Percentiles rank a stretch among this genome's conserved stretches.
Conservation (phyloP, 805 yeast species). For the Candida qinlingensis region DNA sequence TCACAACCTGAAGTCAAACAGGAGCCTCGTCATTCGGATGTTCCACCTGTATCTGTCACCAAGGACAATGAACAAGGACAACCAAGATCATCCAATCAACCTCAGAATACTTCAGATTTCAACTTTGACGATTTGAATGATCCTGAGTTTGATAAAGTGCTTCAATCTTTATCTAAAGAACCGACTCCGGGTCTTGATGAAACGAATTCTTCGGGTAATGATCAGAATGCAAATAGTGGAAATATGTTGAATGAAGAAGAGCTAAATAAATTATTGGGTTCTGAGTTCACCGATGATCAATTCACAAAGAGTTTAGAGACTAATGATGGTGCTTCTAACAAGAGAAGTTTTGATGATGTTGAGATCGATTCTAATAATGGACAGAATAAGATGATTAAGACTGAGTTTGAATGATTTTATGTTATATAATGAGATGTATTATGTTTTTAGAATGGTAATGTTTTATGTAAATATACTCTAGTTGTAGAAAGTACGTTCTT, state of each 20-base stretch:
- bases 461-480: background rate
- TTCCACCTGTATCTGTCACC: background rate
- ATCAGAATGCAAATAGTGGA: too few relatives aligned
- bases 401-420: background rate
- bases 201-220: background rate
- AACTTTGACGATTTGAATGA: conserved; percentile 17
- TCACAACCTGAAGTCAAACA: background rate
- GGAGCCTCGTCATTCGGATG: too few relatives aligned
- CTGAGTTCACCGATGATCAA: conserved; percentile 15
- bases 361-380: background rate
- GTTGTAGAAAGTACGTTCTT: background rate
- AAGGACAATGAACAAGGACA: background rate
- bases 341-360: conserved; percentile 10
- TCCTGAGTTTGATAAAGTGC: conserved; percentile 23
- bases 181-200: conserved; percentile 23
- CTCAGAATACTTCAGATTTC: conserved; percentile 1
- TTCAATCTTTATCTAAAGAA: conserved; percentile 24
- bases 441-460: background rate
- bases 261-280: conserved; percentile 19
- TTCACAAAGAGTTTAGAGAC: conserved; percentile 1
- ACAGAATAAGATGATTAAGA: conserved; percentile 4
- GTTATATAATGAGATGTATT: background rate
- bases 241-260: conserved; percentile 23
- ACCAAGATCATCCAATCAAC: background rate
- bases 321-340: background rate